phyloP scores from a whole-genome alignment of 2,329 filamentous ascomycete genomes.

The Ophiosphaerella herpotricha region DNA sequence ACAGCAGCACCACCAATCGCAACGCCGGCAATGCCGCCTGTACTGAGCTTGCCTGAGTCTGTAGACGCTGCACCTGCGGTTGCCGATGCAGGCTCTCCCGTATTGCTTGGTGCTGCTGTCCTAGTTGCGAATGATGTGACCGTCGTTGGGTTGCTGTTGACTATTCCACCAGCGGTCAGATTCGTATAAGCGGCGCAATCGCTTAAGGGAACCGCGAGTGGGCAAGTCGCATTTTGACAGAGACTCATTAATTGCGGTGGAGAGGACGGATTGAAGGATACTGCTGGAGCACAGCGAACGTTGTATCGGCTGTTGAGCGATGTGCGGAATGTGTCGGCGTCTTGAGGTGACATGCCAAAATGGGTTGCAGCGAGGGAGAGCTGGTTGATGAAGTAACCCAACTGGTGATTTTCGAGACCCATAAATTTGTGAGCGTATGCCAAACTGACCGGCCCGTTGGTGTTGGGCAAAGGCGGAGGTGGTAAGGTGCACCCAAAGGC shows the following conservation, averaged over 20 bases:
- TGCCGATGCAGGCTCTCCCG: not conserved
- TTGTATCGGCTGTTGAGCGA: slow-evolving; percentile 2
- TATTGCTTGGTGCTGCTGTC: not conserved
- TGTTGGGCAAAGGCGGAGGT: slow-evolving; percentile 1
- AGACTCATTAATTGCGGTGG: slow-evolving; percentile 1
- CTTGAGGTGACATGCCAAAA: slow-evolving; percentile 1
- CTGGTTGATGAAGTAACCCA: slow-evolving; percentile 5
- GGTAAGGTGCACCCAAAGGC: slow-evolving; percentile 3
- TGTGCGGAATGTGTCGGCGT: slow-evolving; percentile 1
- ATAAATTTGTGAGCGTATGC: slow-evolving; percentile 6
- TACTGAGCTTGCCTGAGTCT: not conserved
- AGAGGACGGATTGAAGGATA: not conserved
- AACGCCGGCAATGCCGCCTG: slow-evolving; percentile 1
- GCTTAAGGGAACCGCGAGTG: slow-evolving; percentile 2
- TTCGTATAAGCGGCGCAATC: slow-evolving; percentile 3
- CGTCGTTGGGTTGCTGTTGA: slow-evolving; percentile 1
- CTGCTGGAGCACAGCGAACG: slow-evolving; percentile 1
- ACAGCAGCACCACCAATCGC: slow-evolving; percentile 1
- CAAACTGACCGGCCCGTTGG: not conserved
- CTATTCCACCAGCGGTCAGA: not conserved
- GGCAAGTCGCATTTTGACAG: slow-evolving; percentile 3
- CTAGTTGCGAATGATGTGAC: not conserved
- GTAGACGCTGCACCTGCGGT: not conserved
- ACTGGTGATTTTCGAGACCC: slow-evolving; percentile 3
- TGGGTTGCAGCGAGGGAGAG: not conserved